A percentile compares a stretch with the other conserved stretches of the same genome.
Evolutionary conservation across 139 green algal genomes (phyloP).

Genomic region (Mychonastes homosphaera): DNA sequence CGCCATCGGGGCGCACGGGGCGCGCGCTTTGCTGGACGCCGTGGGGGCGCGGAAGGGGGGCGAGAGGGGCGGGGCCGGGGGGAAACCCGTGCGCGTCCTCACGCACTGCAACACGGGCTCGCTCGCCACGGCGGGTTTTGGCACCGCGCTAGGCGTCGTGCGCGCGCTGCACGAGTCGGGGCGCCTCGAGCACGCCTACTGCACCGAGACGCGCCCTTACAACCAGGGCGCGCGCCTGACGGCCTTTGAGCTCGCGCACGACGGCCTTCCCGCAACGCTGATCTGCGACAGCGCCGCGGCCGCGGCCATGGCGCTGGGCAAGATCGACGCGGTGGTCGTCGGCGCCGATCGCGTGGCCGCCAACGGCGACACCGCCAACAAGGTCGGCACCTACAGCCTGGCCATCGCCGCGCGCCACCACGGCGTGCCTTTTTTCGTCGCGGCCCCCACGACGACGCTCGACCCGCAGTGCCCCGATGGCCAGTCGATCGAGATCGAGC

Average conservation of each 20-base stretch:
- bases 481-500: conserved; percentile 79
- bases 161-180: conserved; percentile 63
- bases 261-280: conserved; percentile 80
- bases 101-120: conserved; percentile 97
- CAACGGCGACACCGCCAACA: conserved; percentile 87
- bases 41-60: conserved; percentile 18
- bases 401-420: conserved; percentile 40
- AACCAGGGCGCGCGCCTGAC: conserved; percentile 90
- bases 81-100: conserved; percentile 64
- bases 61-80: background rate
- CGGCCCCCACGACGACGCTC: conserved; percentile 82
- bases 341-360: conserved; percentile 76
- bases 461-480: conserved; percentile 56
- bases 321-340: conserved; percentile 88
- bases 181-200: conserved; percentile 70
- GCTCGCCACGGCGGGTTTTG: conserved; percentile 81
- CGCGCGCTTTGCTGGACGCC: conserved; percentile 53
- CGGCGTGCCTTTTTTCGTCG: conserved; percentile 88
- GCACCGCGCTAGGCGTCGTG: conserved; percentile 89
- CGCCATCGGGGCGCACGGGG: conserved; percentile 67
- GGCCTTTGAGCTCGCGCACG: conserved; percentile 87
- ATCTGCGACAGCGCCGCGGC: conserved; percentile 83
- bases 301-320: conserved; percentile 58
- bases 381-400: conserved; percentile 69
- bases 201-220: conserved; percentile 89